A percentile compares a stretch with the other conserved stretches of the same genome.
Evolutionary conservation across 176 grass and related monocot genomes (phyloP).

Genomic region (Cocos nucifera): DNA sequence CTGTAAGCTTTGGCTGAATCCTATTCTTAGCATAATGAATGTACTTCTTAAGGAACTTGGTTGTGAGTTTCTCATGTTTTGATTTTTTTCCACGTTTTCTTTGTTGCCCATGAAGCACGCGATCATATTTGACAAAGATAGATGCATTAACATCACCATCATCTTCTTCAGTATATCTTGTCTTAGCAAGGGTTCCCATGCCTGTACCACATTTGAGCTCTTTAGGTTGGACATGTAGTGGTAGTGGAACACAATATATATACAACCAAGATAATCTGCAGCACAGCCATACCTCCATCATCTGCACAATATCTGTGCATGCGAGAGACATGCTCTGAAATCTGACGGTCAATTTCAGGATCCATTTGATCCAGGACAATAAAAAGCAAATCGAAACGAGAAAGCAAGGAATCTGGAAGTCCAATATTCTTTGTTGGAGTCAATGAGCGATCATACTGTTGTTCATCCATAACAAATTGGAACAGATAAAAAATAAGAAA

Average conservation of each 20-base stretch:
- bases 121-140: slow-evolving; percentile 91
- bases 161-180: slow-evolving; percentile 75
- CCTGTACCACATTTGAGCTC: slow-evolving; percentile 29
- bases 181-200: slow-evolving; percentile 43
- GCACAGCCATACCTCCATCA: slow-evolving; percentile 55
- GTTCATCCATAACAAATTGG: slow-evolving; percentile 16
- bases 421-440: slow-evolving; percentile 98
- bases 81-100: slow-evolving; percentile 71
- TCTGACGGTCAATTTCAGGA: slow-evolving; percentile 86
- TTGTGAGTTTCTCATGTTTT: slow-evolving; percentile 77
- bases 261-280: background rate
- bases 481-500: slow-evolving; percentile 6
- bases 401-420: slow-evolving; percentile 89
- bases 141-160: slow-evolving; percentile 65
- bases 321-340: slow-evolving; percentile 83
- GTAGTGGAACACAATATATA: too few relatives aligned
- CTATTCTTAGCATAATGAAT: slow-evolving; percentile 96
- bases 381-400: slow-evolving; percentile 98
- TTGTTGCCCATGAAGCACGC: slow-evolving; percentile 93
- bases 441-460: slow-evolving; percentile 86
- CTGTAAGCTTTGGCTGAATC: slow-evolving; percentile 84
- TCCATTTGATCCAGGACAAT: slow-evolving; percentile 99
- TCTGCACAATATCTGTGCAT: slow-evolving; percentile 98
- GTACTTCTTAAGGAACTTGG: slow-evolving; percentile 97
- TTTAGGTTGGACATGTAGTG: slow-evolving; percentile 6